Base-by-base conservation (phyloP, 2,329 filamentous ascomycete genomes). In the Microsporum ferrugineum region DNA sequence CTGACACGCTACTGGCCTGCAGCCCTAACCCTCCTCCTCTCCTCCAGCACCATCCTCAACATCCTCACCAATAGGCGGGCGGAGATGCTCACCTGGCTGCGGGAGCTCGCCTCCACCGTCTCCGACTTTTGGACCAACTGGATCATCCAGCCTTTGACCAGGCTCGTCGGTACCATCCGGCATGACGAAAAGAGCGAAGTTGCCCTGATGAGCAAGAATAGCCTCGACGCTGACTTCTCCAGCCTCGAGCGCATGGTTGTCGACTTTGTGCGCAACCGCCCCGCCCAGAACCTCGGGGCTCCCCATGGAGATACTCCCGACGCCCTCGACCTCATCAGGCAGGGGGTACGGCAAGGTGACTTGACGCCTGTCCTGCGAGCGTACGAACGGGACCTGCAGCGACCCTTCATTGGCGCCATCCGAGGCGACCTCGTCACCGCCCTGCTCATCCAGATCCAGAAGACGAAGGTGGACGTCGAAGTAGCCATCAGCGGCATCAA, bases 391-490 rank as follows among this genome's bases (percentile, higher is more conserved):
- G 92, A 96, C 67, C 79, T 99, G 47, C 83, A 88, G 59, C 87
- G 80, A 55, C 94, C 94, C 0, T 85, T 99, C 63, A 79, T 86
- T 60, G 91, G 92, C 5, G 89, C 91, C 0, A 75, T 99, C 17
- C 83, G 85, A 34, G 94, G 94, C 8, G 92, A 97, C 68, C 80
- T 99, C 33, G 83, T 97, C 39, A 86, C 92, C 58, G 91, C 92
- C 3, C 83, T 99, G 33, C 80, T 99, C 51, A 97, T 99, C 60
- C 94, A 99, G 71, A 87, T 99, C 41, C 94, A 99, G 70, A 99
- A 99, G 80, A 97, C 94, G 27, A 99, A 99, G 78, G 94, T 99
- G 6, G 94, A 99, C 70, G 85, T 99, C 10, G 94, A 99, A 73
- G 86, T 97, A 63, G 94, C 94, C 12, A 91, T 99, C 77, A 90